phyloP scores from a whole-genome alignment of 805 yeast species.

The Zygosaccharomyces lentus region DNA sequence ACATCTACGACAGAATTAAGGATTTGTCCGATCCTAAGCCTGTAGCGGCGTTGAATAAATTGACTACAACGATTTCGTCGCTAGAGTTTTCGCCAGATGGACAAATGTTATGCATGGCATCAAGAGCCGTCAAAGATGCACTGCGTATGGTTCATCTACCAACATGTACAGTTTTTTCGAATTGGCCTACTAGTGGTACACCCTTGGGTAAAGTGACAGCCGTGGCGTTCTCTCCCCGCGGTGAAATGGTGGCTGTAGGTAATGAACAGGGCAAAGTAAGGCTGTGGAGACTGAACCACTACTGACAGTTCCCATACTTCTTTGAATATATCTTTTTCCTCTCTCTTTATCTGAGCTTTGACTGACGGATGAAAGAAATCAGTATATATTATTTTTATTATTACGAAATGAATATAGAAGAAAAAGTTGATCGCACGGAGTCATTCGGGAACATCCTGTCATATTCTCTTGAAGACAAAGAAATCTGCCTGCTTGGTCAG shows the following conservation, averaged over 20 bases:
- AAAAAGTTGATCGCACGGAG: neutral
- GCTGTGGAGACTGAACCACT: constrained; percentile 84
- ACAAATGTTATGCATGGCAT: constrained; percentile 80
- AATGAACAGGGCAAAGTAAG: constrained; percentile 89
- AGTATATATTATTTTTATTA: neutral
- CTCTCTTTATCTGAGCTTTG: neutral
- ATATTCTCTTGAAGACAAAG: constrained; percentile 14
- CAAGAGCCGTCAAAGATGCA: constrained; percentile 81
- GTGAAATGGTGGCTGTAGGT: constrained; percentile 82
- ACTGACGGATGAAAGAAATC: neutral
- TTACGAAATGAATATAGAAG: neutral
- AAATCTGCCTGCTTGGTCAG: constrained; percentile 14
- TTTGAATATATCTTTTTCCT: neutral
- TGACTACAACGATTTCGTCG: constrained; percentile 74
- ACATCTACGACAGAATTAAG: constrained; percentile 60
- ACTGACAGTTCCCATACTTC: constrained; percentile 33
- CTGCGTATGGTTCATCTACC: constrained; percentile 84
- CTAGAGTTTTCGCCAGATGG: constrained; percentile 81
- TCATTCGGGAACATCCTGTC: neutral
- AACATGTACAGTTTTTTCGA: constrained; percentile 75
- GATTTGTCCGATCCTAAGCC: constrained; percentile 41
- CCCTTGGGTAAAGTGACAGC: constrained; percentile 93
- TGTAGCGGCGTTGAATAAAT: constrained; percentile 62
- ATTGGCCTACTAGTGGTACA: constrained; percentile 97
- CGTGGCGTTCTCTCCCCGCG: constrained; percentile 71